Conservation (phyloP, 169 alveolate species). For the Theileria orientalis region DNA sequence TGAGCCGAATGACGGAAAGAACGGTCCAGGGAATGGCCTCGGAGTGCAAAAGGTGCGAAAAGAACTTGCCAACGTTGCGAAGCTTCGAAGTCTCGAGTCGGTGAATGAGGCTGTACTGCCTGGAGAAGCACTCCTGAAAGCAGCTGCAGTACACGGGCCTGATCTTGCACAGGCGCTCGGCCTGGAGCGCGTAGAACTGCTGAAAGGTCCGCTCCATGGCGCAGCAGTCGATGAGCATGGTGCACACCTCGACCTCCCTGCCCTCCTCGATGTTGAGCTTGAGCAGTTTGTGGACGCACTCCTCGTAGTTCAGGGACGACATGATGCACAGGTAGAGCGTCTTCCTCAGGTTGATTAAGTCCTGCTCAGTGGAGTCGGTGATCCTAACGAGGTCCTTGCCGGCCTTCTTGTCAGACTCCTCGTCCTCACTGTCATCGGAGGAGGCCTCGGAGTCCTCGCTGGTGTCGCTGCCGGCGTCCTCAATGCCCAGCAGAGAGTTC, state of each 20-base stretch:
- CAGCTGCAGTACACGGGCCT: slow-evolving; percentile 88
- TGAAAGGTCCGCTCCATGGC: slow-evolving; percentile 98
- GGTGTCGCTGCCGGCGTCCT: slow-evolving; percentile 49
- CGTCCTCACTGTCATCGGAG: slow-evolving; percentile 79
- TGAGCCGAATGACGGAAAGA: slow-evolving; percentile 85
- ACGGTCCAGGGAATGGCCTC: slow-evolving; percentile 83
- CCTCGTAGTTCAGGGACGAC: slow-evolving; percentile 97
- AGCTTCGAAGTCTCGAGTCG: slow-evolving; percentile 96
- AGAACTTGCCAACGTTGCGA: slow-evolving; percentile 95
- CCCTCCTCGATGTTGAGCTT: slow-evolving; percentile 92
- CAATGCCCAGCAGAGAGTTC: slow-evolving; percentile 85
- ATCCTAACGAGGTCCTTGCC: slow-evolving; percentile 70
- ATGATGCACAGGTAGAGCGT: slow-evolving; percentile 94
- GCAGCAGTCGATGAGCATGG: slow-evolving; percentile 97
- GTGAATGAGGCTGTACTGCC: slow-evolving; percentile 84
- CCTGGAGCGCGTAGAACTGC: slow-evolving; percentile 92
- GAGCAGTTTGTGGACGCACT: slow-evolving; percentile 96
- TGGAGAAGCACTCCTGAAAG: slow-evolving; percentile 85
- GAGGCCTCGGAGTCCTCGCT: slow-evolving; percentile 80
- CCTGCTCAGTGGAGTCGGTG: slow-evolving; percentile 92
- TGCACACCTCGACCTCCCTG: slow-evolving; percentile 91
- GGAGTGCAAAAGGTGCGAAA: slow-evolving; percentile 92
- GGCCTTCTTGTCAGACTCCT: slow-evolving; percentile 23
- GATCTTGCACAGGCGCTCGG: slow-evolving; percentile 93
- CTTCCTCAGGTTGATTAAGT: slow-evolving; percentile 90